Percentiles rank a stretch among this genome's conserved stretches.
These are phyloP conservation scores for Cicer cuneatum DNA, from an alignment of 306 rosid species.

Conservation along the genomic window DNA sequence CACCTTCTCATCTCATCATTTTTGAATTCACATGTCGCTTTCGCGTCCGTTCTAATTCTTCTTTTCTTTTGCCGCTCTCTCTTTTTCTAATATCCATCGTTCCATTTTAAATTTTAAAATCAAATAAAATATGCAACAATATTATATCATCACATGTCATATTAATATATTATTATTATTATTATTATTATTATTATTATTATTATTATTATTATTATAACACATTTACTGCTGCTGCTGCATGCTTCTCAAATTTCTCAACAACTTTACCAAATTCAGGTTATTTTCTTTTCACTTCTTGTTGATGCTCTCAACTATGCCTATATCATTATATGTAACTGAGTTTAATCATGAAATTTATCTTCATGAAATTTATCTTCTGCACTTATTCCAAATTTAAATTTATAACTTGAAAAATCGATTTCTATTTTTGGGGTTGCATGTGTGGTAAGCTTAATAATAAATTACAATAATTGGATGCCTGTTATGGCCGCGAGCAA, in stretches of 20 bases:
- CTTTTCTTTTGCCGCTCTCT: slow-evolving; percentile 53
- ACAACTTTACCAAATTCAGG: slow-evolving; percentile 33
- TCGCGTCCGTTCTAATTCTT: slow-evolving; percentile 44
- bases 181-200: background rate
- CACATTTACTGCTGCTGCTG: background rate
- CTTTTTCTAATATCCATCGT: slow-evolving; percentile 43
- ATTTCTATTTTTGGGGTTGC: background rate
- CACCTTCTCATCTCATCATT: background rate
- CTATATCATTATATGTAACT: background rate
- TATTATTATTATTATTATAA: background rate
- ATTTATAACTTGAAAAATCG: background rate
- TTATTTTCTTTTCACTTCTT: background rate
- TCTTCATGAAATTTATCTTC: background rate
- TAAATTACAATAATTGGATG: slow-evolving; percentile 28
- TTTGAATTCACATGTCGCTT: slow-evolving; percentile 49
- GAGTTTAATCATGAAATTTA: background rate
- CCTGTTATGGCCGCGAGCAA: background rate
- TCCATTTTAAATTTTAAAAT: slow-evolving; percentile 12
- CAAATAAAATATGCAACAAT: background rate
- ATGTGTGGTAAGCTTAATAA: slow-evolving; percentile 28
- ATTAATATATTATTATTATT: background rate
- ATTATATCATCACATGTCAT: background rate
- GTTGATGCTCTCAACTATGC: background rate
- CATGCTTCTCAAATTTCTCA: slow-evolving; percentile 17
- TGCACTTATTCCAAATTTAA: background rate